Evolutionary conservation across 2,329 filamentous ascomycete species (phyloP), one percentile per base, ranked within the genome.

Genomic region (Cytospora leucostoma): DNA sequence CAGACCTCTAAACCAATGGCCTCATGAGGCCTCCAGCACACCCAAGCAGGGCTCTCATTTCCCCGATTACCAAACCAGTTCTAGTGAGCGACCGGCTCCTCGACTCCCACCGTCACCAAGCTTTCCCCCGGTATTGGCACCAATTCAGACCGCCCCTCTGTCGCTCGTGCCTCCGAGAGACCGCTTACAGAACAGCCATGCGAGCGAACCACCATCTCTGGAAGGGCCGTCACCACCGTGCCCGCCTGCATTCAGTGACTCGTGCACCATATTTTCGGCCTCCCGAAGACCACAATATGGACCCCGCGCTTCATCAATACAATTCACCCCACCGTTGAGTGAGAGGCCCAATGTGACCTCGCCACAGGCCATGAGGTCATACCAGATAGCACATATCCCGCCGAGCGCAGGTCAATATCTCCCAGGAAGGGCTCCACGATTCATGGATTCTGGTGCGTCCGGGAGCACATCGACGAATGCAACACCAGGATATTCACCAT

Each of bases 1-100:
- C 65, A 72, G 73, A 69, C 69, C 73, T 59, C 70, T 70, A 54
- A 71, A 71, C 66, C 67, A 66, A 66, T 76, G 71, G 73, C 50
- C 62, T 56, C 60, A 64, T 34, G 69, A 65, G 47, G 67, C 69
- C 55, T 73, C 73, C 38, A 67, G 67, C 61, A 71, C 72, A 63
- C 62, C 70, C 32, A 63, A 65, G 59, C 58, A 62, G 62, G 67
- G 69, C 55, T 32, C 62, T n/a, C 27, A 27, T 27, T 54, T 59
- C 59, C 21, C 61, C 59, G 38, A 59, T 35, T 44, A 63, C 56
- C 58, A 59, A 21, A 40, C 40, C 17, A 50, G 27, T 8, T n/a
- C 35, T 32, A 54, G 40, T 13, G 59, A 58, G 15, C 59, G 56
- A 5, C 53, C 40, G 2, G 3, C 40, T 13, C 49, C 56, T 51